Evolutionary conservation across 2,329 filamentous ascomycete genomes (phyloP).

Genomic region (Camillea tinctor): DNA sequence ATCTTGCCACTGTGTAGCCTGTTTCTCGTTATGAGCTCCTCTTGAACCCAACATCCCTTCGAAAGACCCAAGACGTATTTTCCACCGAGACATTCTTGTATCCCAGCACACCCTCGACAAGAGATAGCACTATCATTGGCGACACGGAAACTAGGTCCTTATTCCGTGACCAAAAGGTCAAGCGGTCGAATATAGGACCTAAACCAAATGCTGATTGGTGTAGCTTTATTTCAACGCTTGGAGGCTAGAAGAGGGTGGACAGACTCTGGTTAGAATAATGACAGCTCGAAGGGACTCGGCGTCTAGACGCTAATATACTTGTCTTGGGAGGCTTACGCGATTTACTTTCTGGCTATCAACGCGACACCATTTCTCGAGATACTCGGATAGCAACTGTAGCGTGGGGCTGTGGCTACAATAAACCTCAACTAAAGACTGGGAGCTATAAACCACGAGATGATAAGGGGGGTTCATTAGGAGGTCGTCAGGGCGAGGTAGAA

Average conservation of each 20-base stretch:
- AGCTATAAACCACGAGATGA: constrained; percentile 40
- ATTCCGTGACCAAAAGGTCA: constrained; percentile 38
- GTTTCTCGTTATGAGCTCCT: neutral
- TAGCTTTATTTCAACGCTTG: constrained; percentile 40
- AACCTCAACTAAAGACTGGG: constrained; percentile 37
- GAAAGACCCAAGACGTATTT: constrained; percentile 28
- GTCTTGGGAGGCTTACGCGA: constrained; percentile 13
- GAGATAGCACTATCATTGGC: constrained; percentile 42
- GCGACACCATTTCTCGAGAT: constrained; percentile 47
- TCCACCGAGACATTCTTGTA: constrained; percentile 37
- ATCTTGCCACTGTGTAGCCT: too few species aligned
- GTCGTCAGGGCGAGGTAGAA: constrained; percentile 47
- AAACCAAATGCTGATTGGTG: constrained; percentile 46
- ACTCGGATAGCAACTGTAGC: constrained; percentile 43
- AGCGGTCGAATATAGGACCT: constrained; percentile 42
- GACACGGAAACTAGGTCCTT: constrained; percentile 41
- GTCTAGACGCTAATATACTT: too few species aligned
- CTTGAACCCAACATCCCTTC: constrained; percentile 33
- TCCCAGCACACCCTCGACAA: constrained; percentile 48
- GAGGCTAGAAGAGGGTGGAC: constrained; percentile 35
- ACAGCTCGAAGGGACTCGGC: neutral
- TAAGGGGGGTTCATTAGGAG: constrained; percentile 48
- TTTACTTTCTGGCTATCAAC: constrained; percentile 38
- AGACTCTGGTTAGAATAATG: neutral
- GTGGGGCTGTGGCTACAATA: constrained; percentile 48